phyloP scores from a whole-genome alignment of 2,329 filamentous ascomycete species.

The Beauveria sp. region DNA sequence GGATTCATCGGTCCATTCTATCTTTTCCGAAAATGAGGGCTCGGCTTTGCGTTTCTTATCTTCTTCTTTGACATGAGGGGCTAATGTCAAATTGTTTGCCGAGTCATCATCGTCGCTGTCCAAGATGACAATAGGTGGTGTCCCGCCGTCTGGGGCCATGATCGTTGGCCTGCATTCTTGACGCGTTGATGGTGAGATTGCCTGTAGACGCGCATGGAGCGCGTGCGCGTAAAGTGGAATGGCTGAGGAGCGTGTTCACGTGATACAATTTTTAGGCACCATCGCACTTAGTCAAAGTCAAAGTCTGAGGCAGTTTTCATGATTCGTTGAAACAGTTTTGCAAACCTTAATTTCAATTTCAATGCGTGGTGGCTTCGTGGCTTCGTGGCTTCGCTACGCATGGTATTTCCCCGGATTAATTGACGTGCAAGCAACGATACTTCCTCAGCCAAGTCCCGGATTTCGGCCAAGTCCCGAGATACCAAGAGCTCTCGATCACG shows the following conservation, averaged over 20 bases:
- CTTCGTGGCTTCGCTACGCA: too few species aligned
- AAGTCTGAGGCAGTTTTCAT: background rate
- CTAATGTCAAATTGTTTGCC: background rate
- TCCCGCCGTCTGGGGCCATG: background rate
- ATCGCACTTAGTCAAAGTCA: background rate
- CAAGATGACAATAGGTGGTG: background rate
- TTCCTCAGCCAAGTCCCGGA: too few species aligned
- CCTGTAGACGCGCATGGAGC: background rate
- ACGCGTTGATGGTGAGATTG: background rate
- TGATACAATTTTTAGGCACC: slow-evolving; percentile 3
- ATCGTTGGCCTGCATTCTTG: background rate
- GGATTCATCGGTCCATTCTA: slow-evolving; percentile 52
- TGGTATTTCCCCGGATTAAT: too few species aligned
- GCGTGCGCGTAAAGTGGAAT: slow-evolving; percentile 2
- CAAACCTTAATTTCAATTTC: background rate
- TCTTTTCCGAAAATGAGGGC: slow-evolving; percentile 32
- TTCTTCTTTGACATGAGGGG: background rate
- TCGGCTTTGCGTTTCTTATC: slow-evolving; percentile 31
- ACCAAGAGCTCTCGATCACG: too few species aligned
- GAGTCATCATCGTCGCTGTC: slow-evolving; percentile 6
- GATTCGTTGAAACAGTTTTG: background rate
- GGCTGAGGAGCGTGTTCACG: slow-evolving; percentile 6
- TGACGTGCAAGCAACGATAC: background rate
- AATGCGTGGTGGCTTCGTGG: too few species aligned
- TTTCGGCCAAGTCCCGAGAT: too few species aligned